Evolutionary conservation across 2,329 filamentous ascomycete species (phyloP).

Genomic region (Neopestalotiopsis clavispora): DNA sequence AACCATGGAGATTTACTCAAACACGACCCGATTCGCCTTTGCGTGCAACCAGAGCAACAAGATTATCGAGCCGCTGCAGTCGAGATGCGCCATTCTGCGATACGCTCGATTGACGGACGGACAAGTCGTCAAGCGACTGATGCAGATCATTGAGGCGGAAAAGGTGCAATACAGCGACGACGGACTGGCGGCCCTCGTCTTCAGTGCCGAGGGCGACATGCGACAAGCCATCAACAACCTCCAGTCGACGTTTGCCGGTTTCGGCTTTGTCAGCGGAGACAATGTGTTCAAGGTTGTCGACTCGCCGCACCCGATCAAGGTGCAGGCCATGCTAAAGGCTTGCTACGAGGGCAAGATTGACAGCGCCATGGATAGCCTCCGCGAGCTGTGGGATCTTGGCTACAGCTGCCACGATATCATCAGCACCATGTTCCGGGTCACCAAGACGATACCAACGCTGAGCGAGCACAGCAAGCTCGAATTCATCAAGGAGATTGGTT

Average conservation of each 20-base stretch:
- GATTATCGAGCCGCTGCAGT: constrained; percentile 98
- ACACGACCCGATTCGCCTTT: constrained; percentile 95
- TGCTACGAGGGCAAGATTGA: constrained; percentile 94
- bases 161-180: constrained; percentile 91
- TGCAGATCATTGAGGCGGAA: constrained; percentile 93
- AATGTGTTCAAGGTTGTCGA: constrained; percentile 99
- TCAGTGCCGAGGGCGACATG: constrained; percentile 98
- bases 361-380: constrained; percentile 80
- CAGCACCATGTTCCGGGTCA: constrained; percentile 98
- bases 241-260: constrained; percentile 90
- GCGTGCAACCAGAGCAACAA: constrained; percentile 99
- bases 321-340: constrained; percentile 97
- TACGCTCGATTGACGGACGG: constrained; percentile 92
- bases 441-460: constrained; percentile 89
- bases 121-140: constrained; percentile 86
- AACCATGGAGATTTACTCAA: constrained; percentile 99
- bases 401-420: constrained; percentile 99
- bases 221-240: constrained; percentile 98
- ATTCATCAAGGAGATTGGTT: constrained; percentile 98
- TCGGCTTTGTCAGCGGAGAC: constrained; percentile 95
- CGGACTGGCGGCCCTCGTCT: constrained; percentile 92
- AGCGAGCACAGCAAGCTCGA: constrained; percentile 96
- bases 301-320: constrained; percentile 95
- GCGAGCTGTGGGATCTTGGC: constrained; percentile 91
- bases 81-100: constrained; percentile 91